Base-by-base conservation (phyloP, 495 filamentous ascomycete genomes). In the Friedmanniomyces simplex region DNA sequence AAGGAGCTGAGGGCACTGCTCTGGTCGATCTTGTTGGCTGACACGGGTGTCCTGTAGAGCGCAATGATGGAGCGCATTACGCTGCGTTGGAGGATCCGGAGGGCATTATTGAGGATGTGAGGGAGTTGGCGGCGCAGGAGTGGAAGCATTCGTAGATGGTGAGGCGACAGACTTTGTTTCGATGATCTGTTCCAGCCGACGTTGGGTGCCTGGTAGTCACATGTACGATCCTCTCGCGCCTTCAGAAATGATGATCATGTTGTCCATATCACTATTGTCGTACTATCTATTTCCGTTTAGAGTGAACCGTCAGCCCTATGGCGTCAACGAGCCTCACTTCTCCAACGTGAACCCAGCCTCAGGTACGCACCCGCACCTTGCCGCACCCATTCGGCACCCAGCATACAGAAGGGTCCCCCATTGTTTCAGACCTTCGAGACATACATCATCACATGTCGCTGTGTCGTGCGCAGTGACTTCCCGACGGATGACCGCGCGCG, bases 51-150 rank as follows among this genome's bases (percentile, higher is more conserved):
- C n/a, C n/a, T 21, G 46, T 18, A 49, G 60, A 62, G 48, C 26
- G 59, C 18, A 50, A 63, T 25, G 43, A 56, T 30, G 57, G 28
- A 11, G 63, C 55, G 2, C 63, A 65, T 43, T 65, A 59, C 43
- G 63, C 63, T 20, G 36, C 21, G 18, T 30, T 60, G 30, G 60
- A 65, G 42, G 43, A 53, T 42, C 60, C 63, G 16, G 60, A 59
- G n/a, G 63, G 57, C 6, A 45, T 62, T 21, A 50, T 52, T 6
- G 46, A 55, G 21, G 61, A 63, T 63, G 47, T 63, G 10, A 43
- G 53, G 37, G 58, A 55, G 26, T 10, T 58, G n/a, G 49, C 49
- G 24, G 59, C 18, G 48, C 21, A 62, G 55, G 20, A 61, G n/a
- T 61, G 58, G 58, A 30, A 21, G 24, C 42, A 32, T 24, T 48